Conservation (phyloP, 2,329 filamentous ascomycete species). For the Blumeria hordei region DNA sequence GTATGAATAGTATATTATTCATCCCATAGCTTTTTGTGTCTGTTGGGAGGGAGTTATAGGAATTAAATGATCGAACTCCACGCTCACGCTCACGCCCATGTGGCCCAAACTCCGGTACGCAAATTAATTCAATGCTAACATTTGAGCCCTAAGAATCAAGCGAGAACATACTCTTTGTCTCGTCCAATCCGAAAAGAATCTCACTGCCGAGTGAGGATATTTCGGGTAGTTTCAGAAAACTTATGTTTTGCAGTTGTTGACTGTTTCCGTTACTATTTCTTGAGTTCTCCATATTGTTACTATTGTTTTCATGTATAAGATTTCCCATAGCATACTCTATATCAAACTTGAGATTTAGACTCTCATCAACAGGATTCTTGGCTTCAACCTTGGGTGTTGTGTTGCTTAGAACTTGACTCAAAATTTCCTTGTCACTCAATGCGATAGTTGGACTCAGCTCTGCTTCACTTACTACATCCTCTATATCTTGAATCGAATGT, state of each 20-base stretch:
- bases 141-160: background rate
- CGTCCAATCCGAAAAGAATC: background rate
- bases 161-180: background rate
- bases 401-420: conserved; percentile 14
- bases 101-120: background rate
- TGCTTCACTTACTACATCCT: conserved; percentile 7
- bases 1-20: background rate
- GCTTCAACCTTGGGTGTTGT: conserved; percentile 14
- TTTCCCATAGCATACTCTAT: background rate
- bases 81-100: background rate
- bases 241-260: background rate
- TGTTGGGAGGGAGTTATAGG: background rate
- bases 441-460: conserved; percentile 12
- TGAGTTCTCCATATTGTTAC: background rate
- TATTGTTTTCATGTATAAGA: background rate
- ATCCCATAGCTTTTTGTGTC: background rate
- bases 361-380: conserved; percentile 11
- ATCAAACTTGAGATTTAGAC: background rate
- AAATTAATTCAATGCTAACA: background rate
- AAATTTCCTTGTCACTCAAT: conserved; percentile 12
- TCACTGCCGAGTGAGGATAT: background rate
- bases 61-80: background rate
- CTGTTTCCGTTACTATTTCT: background rate
- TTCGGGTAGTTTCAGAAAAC: background rate
- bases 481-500: conserved; percentile 4